phyloP scores from a whole-genome alignment of 2,329 filamentous ascomycete genomes.

The Ophiostoma montium region DNA sequence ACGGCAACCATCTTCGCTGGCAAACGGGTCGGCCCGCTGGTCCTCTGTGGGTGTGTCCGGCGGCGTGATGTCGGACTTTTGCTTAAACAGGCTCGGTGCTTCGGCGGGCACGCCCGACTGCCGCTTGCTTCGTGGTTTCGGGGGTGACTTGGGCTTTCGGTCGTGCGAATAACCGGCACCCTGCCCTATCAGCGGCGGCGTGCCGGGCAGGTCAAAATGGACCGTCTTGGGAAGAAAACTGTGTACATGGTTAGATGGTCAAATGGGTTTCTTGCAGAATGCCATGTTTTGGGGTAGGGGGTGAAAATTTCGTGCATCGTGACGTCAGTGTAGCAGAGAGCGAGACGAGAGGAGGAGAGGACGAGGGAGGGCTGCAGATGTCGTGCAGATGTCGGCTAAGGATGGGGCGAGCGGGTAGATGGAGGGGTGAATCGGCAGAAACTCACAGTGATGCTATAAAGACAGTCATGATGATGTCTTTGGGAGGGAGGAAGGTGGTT shows the following conservation, averaged over 20 bases:
- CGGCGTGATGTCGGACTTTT: constrained; percentile 34
- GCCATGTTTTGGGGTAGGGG: not conserved
- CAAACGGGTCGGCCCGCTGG: constrained; percentile 33
- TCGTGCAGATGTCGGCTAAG: not conserved
- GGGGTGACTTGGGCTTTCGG: too few relatives aligned
- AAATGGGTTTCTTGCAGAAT: not conserved
- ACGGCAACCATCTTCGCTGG: constrained; percentile 43
- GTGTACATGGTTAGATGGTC: constrained; percentile 32
- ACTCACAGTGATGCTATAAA: constrained; percentile 33
- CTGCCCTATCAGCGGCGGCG: constrained; percentile 23
- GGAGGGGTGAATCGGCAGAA: too few relatives aligned
- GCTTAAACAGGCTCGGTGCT: constrained; percentile 40
- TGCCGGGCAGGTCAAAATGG: constrained; percentile 60
- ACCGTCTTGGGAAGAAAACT: constrained; percentile 90
- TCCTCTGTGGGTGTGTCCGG: constrained; percentile 42
- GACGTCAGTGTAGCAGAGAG: constrained; percentile 10
- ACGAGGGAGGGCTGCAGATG: not conserved
- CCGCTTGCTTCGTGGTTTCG: too few relatives aligned
- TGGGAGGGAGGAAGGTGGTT: not conserved
- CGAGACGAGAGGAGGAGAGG: too few relatives aligned
- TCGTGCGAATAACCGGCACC: too few relatives aligned
- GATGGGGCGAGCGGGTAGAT: not conserved
- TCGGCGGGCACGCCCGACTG: too few relatives aligned
- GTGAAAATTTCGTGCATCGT: constrained; percentile 9
- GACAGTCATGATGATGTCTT: constrained; percentile 17